Conservation (phyloP, 257 asterid species). For the Henckelia pumila region DNA sequence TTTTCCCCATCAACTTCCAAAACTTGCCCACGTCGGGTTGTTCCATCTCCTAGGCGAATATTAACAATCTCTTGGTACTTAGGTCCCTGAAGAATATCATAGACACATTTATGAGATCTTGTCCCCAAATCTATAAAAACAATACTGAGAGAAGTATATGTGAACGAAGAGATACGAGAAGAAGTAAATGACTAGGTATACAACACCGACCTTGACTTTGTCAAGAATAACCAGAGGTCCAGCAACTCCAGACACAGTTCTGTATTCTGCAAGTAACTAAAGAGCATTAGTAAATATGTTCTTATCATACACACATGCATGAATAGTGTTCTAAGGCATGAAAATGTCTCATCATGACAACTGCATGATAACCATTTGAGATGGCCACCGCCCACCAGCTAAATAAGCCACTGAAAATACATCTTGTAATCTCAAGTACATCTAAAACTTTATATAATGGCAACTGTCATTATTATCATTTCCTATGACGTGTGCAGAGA, state of each 20-base stretch:
- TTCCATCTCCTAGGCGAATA: slow-evolving; percentile 95
- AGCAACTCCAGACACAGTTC: slow-evolving; percentile 99
- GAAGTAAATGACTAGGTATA: slow-evolving; percentile 12
- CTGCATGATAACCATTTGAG: not conserved
- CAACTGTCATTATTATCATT: not conserved
- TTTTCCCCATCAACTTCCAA: slow-evolving; percentile 97
- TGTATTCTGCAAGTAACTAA: slow-evolving; percentile 61
- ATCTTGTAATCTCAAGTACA: not conserved
- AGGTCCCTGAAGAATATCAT: slow-evolving; percentile 72
- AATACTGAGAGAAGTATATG: slow-evolving; percentile 8
- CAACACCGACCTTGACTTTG: slow-evolving; percentile 77
- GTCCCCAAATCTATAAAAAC: slow-evolving; percentile 6
- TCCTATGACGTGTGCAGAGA: not conserved
- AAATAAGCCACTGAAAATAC: not conserved
- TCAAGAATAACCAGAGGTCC: slow-evolving; percentile 99
- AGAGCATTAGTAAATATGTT: not conserved
- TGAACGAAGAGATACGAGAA: not conserved
- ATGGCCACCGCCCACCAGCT: not conserved
- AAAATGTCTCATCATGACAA: slow-evolving; percentile 4
- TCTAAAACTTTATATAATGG: not conserved
- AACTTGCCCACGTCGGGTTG: slow-evolving; percentile 95
- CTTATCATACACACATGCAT: not conserved
- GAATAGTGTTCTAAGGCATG: not conserved
- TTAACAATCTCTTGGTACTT: slow-evolving; percentile 95
- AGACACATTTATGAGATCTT: slow-evolving; percentile 20